Evolutionary conservation across 441 rosid species (phyloP).

Genomic region (Theobroma grandiflorum): DNA sequence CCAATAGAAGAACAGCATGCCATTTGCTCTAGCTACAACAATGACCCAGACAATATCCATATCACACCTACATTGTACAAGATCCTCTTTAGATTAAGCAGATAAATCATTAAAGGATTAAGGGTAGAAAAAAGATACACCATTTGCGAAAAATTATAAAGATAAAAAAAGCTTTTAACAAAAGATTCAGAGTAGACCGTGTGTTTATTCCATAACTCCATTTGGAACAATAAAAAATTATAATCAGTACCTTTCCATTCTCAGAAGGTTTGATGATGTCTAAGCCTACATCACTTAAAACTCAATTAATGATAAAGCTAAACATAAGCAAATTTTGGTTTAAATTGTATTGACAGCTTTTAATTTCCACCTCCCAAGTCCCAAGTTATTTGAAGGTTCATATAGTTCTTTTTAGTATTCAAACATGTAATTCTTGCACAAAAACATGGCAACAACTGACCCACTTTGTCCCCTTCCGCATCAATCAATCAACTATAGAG

Average conservation of each 20-base stretch:
- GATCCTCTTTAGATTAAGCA: neutral
- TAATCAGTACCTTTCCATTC: neutral
- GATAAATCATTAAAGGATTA: neutral
- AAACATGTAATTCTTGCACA: constrained; percentile 5
- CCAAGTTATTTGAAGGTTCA: neutral
- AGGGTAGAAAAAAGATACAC: neutral
- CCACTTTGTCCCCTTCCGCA: neutral
- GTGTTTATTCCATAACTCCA: neutral
- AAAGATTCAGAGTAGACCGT: neutral
- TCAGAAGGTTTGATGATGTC: neutral
- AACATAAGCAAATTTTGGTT: neutral
- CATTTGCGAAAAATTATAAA: neutral
- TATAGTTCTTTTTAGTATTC: neutral
- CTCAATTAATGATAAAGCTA: neutral
- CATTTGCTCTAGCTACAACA: neutral
- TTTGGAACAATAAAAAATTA: neutral
- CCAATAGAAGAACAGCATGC: neutral
- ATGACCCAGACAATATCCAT: neutral
- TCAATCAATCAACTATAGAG: neutral
- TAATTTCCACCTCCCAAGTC: neutral
- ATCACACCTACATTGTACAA: neutral
- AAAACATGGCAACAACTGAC: constrained; percentile 1
- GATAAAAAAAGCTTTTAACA: neutral
- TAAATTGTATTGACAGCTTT: neutral
- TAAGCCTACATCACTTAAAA: neutral